Base-by-base conservation (phyloP, 129 eudicot genomes). In the Heracleum sosnowskyi region DNA sequence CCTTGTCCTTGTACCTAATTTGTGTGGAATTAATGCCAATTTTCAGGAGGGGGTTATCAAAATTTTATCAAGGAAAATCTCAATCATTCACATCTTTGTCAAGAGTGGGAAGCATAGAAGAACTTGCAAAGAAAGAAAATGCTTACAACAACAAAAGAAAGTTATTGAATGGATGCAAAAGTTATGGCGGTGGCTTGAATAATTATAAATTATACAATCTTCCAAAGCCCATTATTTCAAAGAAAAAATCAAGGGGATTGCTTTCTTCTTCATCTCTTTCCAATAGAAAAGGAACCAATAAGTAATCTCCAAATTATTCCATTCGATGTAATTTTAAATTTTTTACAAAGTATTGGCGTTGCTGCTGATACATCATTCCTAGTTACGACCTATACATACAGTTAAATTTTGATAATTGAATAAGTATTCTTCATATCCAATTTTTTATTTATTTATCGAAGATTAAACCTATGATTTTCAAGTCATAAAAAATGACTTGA, bases 41-140 rank as follows among this genome's bases (percentile, higher is more conserved):
- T 40, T n/a, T n/a, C 76, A 73, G 55, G 55, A 73, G 57, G 42
- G 76, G 76, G 57, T 42, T 73, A 73, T 73, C 76, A 9, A 73
- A 73, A 5, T 73, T 73, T 28, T 73, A 73, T 73, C 57, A 42
- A 42, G 76, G 76, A 28, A 73, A 73, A 28, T 73, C 76, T 12
- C 76, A 73, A 15, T 73, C 76, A 28, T 73, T 73, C 31, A 42
- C 39, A 11, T 73, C 9, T 26, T 31, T 73, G 7, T 73, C 76
- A 37, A 73, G 76, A 12, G 76, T 73, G 57, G 76, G 76, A 11
- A 73, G 76, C 76, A 42, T 73, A 73, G 76, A 73, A 26, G 76
- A 73, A 24, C 57, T 73, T 73, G 57, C 24, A 26, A 73, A 73
- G 76, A 73, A 73, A 42, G 55, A 73, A 73, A 73, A 57, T 42